Evolutionary conservation across 23 red algal species (phyloP), one percentile per base, ranked within the genome.

Genomic region (Gracilaria caudata): DNA sequence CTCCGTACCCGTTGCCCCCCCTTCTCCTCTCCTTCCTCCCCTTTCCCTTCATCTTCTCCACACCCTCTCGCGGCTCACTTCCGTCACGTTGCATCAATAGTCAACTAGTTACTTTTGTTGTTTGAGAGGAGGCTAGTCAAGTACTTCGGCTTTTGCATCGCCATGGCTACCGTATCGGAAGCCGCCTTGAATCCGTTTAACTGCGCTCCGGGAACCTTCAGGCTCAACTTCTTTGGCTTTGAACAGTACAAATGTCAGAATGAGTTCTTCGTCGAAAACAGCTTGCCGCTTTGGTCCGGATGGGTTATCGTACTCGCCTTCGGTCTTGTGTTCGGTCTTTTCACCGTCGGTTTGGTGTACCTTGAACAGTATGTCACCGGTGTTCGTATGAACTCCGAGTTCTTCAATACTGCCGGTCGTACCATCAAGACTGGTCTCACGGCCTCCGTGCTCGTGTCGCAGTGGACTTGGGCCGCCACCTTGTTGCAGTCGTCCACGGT

Each of bases 391-490:
- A 79, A 70, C 51, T 95, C 93, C 63, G 93, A 95, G 87, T 90
- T 80, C 29, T 95, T 95, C 87, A 95, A 95, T 71, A 95, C 93
- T 0, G 93, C 93, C 77, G 93, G 93, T 33, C 86, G 93, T 17
- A 95, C 78, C 38, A 64, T 95, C 32, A 95, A 95, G 77, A 90
- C 86, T 6, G 93, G 93, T 24, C 79, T 95, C 71, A 91, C 87
- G 47, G 93, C 86, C 24, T 90, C 93, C 51, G 93, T 95, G 37
- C 56, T 95, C 51, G 87, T 95, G 36, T 95, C 93, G 23, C 86
- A 91, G 55, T 95, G 93, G 86, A 95, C 93, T n/a, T 95, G 93
- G 93, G 93, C 93, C 28, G 93, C 93, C 43, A 95, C 93, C n/a
- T 65, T 95, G 26, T 35, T 95, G 28, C 86, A 95, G 81, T 81